Percentiles rank a stretch among this genome's conserved stretches.
Conservation (phyloP, 129 eudicot species). For the Pulicaria dysenterica region DNA sequence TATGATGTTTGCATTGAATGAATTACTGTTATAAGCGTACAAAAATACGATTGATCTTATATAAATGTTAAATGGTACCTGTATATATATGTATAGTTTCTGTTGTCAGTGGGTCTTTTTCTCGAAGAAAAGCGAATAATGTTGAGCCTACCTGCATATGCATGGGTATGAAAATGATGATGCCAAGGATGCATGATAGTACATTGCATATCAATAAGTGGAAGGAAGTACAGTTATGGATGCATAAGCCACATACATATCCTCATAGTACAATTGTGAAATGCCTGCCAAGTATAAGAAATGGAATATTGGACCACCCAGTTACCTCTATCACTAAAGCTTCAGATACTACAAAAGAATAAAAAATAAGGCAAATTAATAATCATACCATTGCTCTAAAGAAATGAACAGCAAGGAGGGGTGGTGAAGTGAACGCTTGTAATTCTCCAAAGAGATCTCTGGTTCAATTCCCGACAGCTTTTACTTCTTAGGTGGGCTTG, state of each 20-base stretch:
- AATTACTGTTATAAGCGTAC: slow-evolving; percentile 14
- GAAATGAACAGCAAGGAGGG: neutral
- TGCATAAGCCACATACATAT: slow-evolving; percentile 27
- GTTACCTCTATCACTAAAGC: slow-evolving; percentile 6
- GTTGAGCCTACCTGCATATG: slow-evolving; percentile 24
- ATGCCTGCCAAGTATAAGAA: slow-evolving; percentile 14
- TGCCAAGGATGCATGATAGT: slow-evolving; percentile 11
- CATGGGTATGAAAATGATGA: slow-evolving; percentile 27
- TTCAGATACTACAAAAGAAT: neutral
- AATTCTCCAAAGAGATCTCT: no score
- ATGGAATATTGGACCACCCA: slow-evolving; percentile 24
- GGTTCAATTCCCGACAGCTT: no score
- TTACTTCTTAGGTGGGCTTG: no score
- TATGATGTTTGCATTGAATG: slow-evolving; percentile 13
- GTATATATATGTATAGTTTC: neutral
- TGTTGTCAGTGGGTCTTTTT: slow-evolving; percentile 6
- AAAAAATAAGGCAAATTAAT: neutral
- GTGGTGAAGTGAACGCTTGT: no score
- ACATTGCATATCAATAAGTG: slow-evolving; percentile 17
- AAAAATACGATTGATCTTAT: neutral
- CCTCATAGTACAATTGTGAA: slow-evolving; percentile 22
- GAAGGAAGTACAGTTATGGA: neutral
- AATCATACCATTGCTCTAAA: slow-evolving; percentile 18
- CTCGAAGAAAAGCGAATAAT: neutral
- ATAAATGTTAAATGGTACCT: slow-evolving; percentile 6